These are phyloP conservation scores for Alternaria burnsii DNA, from an alignment of 2,329 filamentous ascomycete species.

Conservation along the genomic window DNA sequence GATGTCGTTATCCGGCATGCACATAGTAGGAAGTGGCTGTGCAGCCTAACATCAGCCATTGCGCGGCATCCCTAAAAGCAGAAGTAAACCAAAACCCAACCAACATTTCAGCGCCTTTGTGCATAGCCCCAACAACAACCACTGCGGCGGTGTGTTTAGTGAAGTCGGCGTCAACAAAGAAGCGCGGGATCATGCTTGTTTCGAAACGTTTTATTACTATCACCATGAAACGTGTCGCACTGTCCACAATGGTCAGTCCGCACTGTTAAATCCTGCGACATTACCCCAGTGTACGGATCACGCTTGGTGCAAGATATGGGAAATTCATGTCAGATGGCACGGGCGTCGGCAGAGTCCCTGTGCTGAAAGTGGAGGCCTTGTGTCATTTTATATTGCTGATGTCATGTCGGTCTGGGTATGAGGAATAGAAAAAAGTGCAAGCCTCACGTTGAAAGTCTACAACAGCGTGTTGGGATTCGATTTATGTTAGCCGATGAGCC, in stretches of 20 bases:
- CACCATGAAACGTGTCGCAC: constrained; percentile 9
- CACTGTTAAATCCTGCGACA: neutral
- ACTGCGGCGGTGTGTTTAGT: neutral
- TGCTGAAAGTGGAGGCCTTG: neutral
- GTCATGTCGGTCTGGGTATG: neutral
- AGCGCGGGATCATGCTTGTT: neutral
- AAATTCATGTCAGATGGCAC: neutral
- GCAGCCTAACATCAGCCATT: neutral
- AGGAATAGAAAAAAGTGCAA: neutral
- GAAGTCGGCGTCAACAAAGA: neutral
- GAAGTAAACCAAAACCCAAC: neutral
- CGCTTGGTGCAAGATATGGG: neutral
- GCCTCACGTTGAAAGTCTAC: neutral
- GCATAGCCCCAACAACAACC: neutral
- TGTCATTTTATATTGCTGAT: neutral
- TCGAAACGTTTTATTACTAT: neutral
- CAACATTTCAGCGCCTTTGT: neutral
- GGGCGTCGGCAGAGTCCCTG: neutral
- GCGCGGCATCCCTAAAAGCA: neutral
- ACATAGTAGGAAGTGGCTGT: neutral
- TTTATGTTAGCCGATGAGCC: neutral
- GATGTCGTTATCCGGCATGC: neutral
- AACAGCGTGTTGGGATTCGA: neutral
- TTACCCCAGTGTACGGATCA: neutral
- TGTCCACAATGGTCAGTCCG: neutral